These are phyloP conservation scores for Sporisorium reilianum DNA, from an alignment of 1,284 basidiomycete genomes.

Conservation along the genomic window DNA sequence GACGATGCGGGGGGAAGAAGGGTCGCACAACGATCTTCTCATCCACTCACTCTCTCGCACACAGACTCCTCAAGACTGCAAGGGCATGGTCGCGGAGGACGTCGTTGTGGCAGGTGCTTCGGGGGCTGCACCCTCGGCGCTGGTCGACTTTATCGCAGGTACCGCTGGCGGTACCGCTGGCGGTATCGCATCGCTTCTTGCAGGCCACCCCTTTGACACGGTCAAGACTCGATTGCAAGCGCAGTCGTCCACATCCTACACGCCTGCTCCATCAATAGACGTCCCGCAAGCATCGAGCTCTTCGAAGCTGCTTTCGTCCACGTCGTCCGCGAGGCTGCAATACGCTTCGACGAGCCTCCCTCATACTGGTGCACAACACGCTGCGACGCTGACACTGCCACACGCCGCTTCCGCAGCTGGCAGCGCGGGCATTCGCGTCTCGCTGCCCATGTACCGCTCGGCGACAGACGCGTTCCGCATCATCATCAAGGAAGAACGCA, in stretches of 20 bases:
- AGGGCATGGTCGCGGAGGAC: constrained; percentile 5
- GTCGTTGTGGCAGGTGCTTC: background rate
- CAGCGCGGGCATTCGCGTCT: constrained; percentile 2
- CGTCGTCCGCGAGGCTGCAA: constrained; percentile 5
- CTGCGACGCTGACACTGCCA: constrained; percentile 19
- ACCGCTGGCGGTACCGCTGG: constrained; percentile 62
- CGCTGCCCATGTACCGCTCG: constrained; percentile 42
- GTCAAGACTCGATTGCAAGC: constrained; percentile 65
- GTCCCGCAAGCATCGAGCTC: background rate
- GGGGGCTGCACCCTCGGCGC: constrained; percentile 37
- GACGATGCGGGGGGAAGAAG: background rate
- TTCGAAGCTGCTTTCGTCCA: background rate
- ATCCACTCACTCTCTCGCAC: background rate
- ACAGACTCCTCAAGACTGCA: background rate
- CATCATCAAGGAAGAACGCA: constrained; percentile 56
- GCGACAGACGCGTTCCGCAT: constrained; percentile 58
- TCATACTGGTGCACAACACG: constrained; percentile 1
- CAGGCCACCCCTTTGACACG: constrained; percentile 65
- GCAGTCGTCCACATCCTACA: constrained; percentile 20
- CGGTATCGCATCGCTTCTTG: constrained; percentile 56
- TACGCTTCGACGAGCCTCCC: constrained; percentile 5
- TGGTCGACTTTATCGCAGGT: constrained; percentile 65
- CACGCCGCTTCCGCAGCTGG: background rate
- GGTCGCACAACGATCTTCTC: background rate
- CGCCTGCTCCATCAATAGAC: constrained; percentile 13